Conservation (phyloP, 176 grass and related monocot species). For the Aegilops bicornis region DNA sequence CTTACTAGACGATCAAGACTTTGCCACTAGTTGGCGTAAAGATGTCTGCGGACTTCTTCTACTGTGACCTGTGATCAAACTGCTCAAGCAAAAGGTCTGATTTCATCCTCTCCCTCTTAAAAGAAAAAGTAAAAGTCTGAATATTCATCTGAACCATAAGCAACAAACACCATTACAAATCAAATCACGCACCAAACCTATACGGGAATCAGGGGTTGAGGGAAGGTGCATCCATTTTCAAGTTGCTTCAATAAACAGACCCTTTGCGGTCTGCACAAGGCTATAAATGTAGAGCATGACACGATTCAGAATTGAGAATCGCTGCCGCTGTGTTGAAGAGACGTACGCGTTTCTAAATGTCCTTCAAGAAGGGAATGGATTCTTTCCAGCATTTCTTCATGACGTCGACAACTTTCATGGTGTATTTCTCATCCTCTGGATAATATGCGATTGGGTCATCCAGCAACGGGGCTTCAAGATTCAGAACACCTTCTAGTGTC, state of each 20-base stretch:
- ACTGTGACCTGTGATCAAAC: background rate
- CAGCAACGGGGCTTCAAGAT: constrained; percentile 48
- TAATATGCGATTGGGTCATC: constrained; percentile 84
- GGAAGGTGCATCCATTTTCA: background rate
- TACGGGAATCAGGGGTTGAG: background rate
- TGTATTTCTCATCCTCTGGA: constrained; percentile 65
- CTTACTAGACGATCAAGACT: no score
- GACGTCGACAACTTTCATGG: constrained; percentile 52
- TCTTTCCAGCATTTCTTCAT: constrained; percentile 72
- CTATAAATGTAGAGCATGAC: background rate
- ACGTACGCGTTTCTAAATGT: constrained; percentile 32
- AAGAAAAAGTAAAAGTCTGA: background rate
- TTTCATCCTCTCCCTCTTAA: no score
- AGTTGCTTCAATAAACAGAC: background rate
- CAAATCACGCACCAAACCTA: background rate
- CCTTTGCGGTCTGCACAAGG: background rate
- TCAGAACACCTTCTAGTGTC: constrained; percentile 77
- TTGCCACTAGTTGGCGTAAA: no score
- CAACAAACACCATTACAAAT: background rate
- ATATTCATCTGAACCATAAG: background rate
- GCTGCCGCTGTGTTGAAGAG: background rate
- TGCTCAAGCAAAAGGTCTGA: background rate
- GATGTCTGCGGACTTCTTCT: no score
- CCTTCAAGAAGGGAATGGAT: constrained; percentile 68
- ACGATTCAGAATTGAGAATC: background rate